Conservation (phyloP, 202 grass and related monocot genomes). For the Hordeum pubiflorum region DNA sequence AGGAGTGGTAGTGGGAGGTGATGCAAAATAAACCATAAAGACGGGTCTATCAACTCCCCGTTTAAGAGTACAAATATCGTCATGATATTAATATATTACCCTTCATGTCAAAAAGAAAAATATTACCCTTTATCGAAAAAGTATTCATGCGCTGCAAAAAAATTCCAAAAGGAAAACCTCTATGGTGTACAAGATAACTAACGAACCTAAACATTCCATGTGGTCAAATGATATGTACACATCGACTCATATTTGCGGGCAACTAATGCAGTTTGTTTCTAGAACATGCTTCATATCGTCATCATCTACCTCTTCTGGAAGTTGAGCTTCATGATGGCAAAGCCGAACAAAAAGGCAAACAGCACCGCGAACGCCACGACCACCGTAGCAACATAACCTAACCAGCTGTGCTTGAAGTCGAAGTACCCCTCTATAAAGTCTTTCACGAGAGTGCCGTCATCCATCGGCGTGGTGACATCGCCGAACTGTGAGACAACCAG, state of each 20-base stretch:
- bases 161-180: background rate
- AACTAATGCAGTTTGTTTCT: background rate
- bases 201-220: background rate
- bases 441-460: constrained; percentile 17
- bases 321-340: constrained; percentile 75
- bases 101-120: no score
- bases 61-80: no score
- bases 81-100: no score
- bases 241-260: background rate
- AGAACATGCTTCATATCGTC: constrained; percentile 2
- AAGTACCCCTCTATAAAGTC: constrained; percentile 40
- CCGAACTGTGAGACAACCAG: constrained; percentile 74
- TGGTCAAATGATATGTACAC: constrained; percentile 12
- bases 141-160: background rate
- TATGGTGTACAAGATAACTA: constrained; percentile 12
- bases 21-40: no score
- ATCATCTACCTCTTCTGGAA: constrained; percentile 90
- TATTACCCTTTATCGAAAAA: no score
- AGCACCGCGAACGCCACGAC: constrained; percentile 46
- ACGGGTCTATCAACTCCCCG: no score
- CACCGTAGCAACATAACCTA: constrained; percentile 43
- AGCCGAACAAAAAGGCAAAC: constrained; percentile 56
- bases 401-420: constrained; percentile 64
- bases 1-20: no score
- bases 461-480: constrained; percentile 23